Base-by-base conservation (phyloP, 495 filamentous ascomycete genomes). In the Sordaria brevicollis region DNA sequence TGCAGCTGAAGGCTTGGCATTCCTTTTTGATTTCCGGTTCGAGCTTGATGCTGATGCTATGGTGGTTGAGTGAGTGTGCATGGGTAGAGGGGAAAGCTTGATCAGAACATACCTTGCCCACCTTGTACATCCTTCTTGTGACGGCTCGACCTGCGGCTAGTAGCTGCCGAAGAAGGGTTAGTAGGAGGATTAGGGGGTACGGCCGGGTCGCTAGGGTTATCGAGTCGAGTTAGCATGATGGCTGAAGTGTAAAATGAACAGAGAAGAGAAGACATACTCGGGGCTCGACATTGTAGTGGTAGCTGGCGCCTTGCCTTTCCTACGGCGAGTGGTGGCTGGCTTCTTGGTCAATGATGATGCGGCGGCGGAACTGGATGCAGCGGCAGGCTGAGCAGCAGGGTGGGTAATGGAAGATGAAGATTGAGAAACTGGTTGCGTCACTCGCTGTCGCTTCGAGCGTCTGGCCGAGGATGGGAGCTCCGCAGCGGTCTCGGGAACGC, bases 211-310 rank as follows among this genome's bases (percentile, higher is more conserved):
- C 81, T 84, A 54, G 17, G 25, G 5, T 29, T 9, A 35, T 34
- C 39, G 13, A 65, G 10, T 10, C 41, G 17, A 2, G 25, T 76
- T 65, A 77, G 68, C 74, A 69, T 62, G 35, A n/a, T 15, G 21
- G 35, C 34, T 4, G 33, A 43, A 10, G 15, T 67, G 13, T 1
- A 5, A 38, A 21, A 6, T 8, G 19, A 9, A 29, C 21, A n/a
- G 3, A 54, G n/a, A 15, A 21, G 37, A 37, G 19, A 17, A 54
- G 36, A 83, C 87, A 68, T 82, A 95, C 92, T 88, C 89, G 78
- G 91, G 87, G 83, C 90, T 92, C 81, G 93, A 93, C 93, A 94
- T 95, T 76, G 84, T 86, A 81, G 85, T 81, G 67, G 25, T 62
- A 62, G 49, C 49, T 62, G 88, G 77, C 77, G 85, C 82, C 81